Evolutionary conservation across 179 eudicot species (phyloP), one percentile per base, ranked within the genome.

Genomic region (Heliamphora pulchella): DNA sequence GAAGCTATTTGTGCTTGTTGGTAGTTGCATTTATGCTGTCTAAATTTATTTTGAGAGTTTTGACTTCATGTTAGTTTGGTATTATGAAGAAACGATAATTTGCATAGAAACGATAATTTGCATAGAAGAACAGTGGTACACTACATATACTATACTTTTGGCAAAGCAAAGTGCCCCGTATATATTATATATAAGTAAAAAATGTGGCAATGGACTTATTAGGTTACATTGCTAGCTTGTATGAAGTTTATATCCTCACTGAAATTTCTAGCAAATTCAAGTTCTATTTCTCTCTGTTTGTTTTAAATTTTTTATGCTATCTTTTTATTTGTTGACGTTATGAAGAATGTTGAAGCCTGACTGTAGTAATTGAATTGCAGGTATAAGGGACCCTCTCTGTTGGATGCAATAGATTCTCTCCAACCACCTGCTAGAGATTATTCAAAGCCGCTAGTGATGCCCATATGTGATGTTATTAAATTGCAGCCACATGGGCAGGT

Each of bases 381-480:
- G 99, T 92, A 87, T 79, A 85, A 81, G 62, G 99, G 99, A 73
- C 92, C 94, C 73, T 83, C 82, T 88, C 89, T 96, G 55, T 75
- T 94, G 83, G 97, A 87, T 79, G 93, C 93, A 69, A 91, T 96
- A 80, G 96, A 96, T 88, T 83, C 88, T 20, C 85, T 96, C 61
- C 86, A 65, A 31, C 91, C 95, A 78, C 99, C 99, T 71, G 82
- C 81, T 41, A 90, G 99, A 86, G 97, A 94, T 81, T 89, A 90
- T 81, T 90, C 91, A 70, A 92, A 94, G 85, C 99, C 98, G 63
- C 80, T 92, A 70, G 65, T 89, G 74, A 90, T 96, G 93, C 99
- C 99, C 66, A 89, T 96, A 80, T 92, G 97, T 85, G 99, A 96
- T 87, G 89, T 96, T 79, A 79, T 93, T 73, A 92, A 87, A 84